phyloP scores from a whole-genome alignment of 2,329 filamentous ascomycete species.

The Diaporthe citriasiana region DNA sequence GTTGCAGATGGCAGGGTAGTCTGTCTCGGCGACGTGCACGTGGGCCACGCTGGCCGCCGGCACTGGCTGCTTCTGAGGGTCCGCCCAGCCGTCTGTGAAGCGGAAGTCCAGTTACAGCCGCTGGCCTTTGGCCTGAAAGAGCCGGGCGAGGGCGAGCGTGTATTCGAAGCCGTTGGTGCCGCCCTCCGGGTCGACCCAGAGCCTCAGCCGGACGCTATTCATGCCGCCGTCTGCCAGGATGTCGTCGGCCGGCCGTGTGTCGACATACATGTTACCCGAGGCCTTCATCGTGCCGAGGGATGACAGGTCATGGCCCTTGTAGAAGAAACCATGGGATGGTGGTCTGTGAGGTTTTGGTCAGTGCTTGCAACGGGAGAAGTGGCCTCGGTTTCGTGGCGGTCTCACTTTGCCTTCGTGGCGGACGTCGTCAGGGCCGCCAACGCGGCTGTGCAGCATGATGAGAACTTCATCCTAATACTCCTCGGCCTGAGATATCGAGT shows the following conservation, averaged over 20 bases:
- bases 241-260: constrained; percentile 35
- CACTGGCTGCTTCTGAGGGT: constrained; percentile 72
- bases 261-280: constrained; percentile 25
- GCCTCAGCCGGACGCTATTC: constrained; percentile 28
- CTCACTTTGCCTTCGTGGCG: constrained; percentile 13
- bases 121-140: constrained; percentile 73
- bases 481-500: background rate
- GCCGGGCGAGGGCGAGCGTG: constrained; percentile 75
- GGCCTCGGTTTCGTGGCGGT: background rate
- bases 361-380: background rate
- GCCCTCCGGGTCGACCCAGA: constrained; percentile 78
- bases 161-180: constrained; percentile 79
- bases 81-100: constrained; percentile 79
- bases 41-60: constrained; percentile 77
- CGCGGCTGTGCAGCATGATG: constrained; percentile 8
- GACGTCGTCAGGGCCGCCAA: constrained; percentile 26
- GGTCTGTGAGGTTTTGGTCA: background rate
- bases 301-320: constrained; percentile 37
- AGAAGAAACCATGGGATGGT: constrained; percentile 13
- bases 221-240: constrained; percentile 36
- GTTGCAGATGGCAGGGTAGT: constrained; percentile 76
- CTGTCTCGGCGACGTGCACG: constrained; percentile 77
- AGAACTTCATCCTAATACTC: constrained; percentile 6
- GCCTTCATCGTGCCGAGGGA: constrained; percentile 33
- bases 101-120: constrained; percentile 74